Conservation (phyloP, 495 filamentous ascomycete genomes). For the Hypoxylon rickii region DNA sequence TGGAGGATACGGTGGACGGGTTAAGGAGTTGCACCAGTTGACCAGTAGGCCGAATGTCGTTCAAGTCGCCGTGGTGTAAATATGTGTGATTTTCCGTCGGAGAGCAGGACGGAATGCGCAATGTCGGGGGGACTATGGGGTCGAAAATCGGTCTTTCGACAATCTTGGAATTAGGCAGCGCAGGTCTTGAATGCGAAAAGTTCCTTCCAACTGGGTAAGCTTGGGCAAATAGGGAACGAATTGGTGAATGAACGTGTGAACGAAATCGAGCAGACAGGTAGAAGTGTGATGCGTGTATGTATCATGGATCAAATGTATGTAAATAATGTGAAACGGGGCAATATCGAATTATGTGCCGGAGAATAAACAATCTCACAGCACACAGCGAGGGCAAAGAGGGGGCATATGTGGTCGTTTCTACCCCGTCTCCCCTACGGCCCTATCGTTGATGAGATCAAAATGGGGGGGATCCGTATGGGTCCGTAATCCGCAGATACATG, state of each 20-base stretch:
- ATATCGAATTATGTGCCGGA: slow-evolving; percentile 22
- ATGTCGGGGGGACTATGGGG: too few relatives aligned
- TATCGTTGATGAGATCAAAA: slow-evolving; percentile 6
- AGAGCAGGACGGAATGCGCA: slow-evolving; percentile 4
- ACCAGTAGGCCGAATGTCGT: not conserved
- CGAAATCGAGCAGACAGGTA: not conserved
- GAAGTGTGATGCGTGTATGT: too few relatives aligned
- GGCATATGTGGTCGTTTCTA: slow-evolving; percentile 16
- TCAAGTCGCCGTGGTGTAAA: slow-evolving; percentile 4
- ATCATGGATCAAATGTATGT: slow-evolving; percentile 4
- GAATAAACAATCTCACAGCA: slow-evolving; percentile 22
- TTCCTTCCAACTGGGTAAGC: too few relatives aligned
- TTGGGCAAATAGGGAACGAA: too few relatives aligned
- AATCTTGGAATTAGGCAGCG: too few relatives aligned
- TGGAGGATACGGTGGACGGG: not conserved
- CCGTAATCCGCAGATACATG: too few relatives aligned
- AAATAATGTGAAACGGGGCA: slow-evolving; percentile 22
- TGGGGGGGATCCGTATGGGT: not conserved
- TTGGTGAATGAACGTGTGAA: not conserved
- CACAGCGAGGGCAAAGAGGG: not conserved
- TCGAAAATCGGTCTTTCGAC: too few relatives aligned
- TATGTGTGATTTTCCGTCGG: slow-evolving; percentile 1
- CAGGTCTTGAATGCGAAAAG: slow-evolving; percentile 19
- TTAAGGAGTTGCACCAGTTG: not conserved
- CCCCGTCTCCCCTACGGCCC: not conserved